Conservation (phyloP, 805 yeast genomes). For the Nadsonia fulvescens region DNA sequence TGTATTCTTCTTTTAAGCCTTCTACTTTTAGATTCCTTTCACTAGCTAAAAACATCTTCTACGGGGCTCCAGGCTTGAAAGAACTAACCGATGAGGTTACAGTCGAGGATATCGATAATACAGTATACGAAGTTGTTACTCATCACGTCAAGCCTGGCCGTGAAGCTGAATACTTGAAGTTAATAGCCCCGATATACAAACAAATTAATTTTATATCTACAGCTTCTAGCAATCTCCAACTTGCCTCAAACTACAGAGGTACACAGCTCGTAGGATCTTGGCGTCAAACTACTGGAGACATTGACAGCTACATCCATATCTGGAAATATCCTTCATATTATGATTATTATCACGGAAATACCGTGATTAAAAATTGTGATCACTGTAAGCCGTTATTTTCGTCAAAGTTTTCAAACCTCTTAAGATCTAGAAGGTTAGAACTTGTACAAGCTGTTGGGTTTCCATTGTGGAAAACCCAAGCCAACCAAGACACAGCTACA, state of each 20-base stretch:
- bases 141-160: constrained; percentile 22
- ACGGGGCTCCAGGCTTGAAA: no score
- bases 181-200: constrained; percentile 10
- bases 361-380: constrained; percentile 17
- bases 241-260: constrained; percentile 18
- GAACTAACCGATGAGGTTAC: no score
- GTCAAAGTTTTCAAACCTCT: constrained; percentile 16
- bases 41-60: no score
- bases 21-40: no score
- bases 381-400: constrained; percentile 15
- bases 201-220: constrained; percentile 15
- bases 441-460: constrained; percentile 29
- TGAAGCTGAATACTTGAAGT: constrained; percentile 19
- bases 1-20: no score
- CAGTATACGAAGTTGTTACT: constrained; percentile 23
- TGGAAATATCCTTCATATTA: constrained; percentile 27
- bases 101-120: no score
- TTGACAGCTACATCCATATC: constrained; percentile 23
- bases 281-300: constrained; percentile 25
- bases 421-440: constrained; percentile 19
- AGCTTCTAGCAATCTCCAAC: constrained; percentile 17
- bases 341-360: constrained; percentile 23
- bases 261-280: constrained; percentile 27
- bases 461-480: no score
- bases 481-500: constrained; percentile 26